A percentile compares a stretch with the other conserved stretches of the same genome.
phyloP scores from a whole-genome alignment of 2,329 filamentous ascomycete species.

The Thielaviopsis ethacetica region DNA sequence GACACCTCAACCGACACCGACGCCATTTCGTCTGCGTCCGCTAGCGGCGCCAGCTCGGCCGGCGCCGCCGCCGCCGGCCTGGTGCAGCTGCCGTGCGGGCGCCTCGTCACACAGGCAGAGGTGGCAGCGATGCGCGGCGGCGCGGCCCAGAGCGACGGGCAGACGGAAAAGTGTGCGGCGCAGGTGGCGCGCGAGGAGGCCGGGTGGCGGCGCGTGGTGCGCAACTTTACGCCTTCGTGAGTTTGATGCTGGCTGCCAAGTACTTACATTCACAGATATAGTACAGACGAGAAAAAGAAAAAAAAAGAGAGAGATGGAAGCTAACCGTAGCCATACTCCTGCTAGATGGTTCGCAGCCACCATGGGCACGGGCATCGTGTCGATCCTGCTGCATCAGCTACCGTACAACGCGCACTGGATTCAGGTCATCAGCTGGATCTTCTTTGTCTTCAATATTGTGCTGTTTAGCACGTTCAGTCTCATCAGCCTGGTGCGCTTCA shows the following conservation, averaged over 20 bases:
- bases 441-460: constrained; percentile 43
- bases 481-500: constrained; percentile 43
- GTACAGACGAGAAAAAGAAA: too few relatives aligned
- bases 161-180: not conserved
- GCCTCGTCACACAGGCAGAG: not conserved
- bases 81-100: constrained; percentile 3
- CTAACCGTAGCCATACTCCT: not conserved
- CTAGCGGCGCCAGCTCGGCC: not conserved
- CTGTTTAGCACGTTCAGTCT: constrained; percentile 39
- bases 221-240: constrained; percentile 38
- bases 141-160: not conserved
- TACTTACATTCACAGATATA: too few relatives aligned
- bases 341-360: constrained; percentile 39
- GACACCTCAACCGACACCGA: too few relatives aligned
- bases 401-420: constrained; percentile 44
- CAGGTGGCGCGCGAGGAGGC: constrained; percentile 16
- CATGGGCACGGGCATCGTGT: constrained; percentile 54
- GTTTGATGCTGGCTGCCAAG: too few relatives aligned
- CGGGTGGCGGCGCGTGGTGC: constrained; percentile 29
- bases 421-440: constrained; percentile 39
- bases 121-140: not conserved
- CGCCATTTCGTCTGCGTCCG: not conserved
- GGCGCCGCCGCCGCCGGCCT: not conserved
- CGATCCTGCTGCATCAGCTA: constrained; percentile 43
- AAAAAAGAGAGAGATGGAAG: not conserved